phyloP scores from a whole-genome alignment of 78 protist species.

The Pigoraptor vietnamica region DNA sequence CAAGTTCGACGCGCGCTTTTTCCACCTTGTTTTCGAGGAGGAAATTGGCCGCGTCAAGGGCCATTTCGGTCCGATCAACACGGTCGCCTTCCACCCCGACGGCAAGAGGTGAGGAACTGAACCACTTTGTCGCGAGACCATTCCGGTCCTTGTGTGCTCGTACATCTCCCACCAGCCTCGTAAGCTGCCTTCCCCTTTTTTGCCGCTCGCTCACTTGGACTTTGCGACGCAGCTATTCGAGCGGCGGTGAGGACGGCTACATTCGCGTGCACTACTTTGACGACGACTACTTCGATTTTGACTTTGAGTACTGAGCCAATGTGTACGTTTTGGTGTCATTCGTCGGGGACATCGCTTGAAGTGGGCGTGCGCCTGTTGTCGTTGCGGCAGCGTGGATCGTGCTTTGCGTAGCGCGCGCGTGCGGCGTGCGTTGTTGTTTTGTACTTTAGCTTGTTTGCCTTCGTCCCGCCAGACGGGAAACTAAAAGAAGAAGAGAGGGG shows the following conservation, averaged over 20 bases:
- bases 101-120: slow-evolving; percentile 32
- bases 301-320: not conserved
- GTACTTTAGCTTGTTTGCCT: too few species aligned
- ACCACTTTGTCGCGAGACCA: not conserved
- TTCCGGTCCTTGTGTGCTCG: not conserved
- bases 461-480: too few species aligned
- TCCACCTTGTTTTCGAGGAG: slow-evolving; percentile 61
- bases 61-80: slow-evolving; percentile 85
- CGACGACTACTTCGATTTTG: slow-evolving; percentile 34
- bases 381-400: too few species aligned
- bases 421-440: too few species aligned
- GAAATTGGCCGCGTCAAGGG: slow-evolving; percentile 65
- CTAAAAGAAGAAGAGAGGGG: too few species aligned
- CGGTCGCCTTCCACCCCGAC: slow-evolving; percentile 61
- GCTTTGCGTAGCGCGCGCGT: too few species aligned
- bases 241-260: slow-evolving; percentile 84
- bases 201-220: not conserved
- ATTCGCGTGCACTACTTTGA: slow-evolving; percentile 73
- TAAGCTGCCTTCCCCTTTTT: not conserved
- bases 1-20: slow-evolving; percentile 77
- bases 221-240: not conserved
- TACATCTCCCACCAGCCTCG: not conserved
- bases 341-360: too few species aligned
- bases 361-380: too few species aligned
- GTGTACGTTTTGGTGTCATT: too few species aligned